Evolutionary conservation across 495 filamentous ascomycete species (phyloP).

Genomic region (Xylaria palmicola): DNA sequence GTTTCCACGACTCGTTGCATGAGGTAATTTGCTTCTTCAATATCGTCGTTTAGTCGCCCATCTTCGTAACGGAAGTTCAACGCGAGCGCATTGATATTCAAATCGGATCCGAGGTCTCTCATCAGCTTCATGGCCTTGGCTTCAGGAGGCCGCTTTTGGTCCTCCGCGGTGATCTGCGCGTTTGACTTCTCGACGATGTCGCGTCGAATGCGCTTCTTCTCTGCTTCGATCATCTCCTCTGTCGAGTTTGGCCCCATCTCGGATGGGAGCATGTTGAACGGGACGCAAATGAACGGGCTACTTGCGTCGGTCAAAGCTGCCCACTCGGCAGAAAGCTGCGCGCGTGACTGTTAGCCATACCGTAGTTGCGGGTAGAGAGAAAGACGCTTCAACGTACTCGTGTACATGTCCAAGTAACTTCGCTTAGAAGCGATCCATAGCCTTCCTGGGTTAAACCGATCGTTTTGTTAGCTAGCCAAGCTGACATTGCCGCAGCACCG

Average conservation of each 20-base stretch:
- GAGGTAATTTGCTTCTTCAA: slow-evolving; percentile 53
- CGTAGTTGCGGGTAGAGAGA: background rate
- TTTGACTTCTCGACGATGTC: slow-evolving; percentile 39
- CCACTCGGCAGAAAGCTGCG: slow-evolving; percentile 44
- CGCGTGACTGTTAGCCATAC: background rate
- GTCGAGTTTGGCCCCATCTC: slow-evolving; percentile 29
- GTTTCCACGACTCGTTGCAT: slow-evolving; percentile 42
- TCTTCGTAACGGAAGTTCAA: slow-evolving; percentile 42
- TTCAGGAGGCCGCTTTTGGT: slow-evolving; percentile 12
- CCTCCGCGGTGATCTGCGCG: slow-evolving; percentile 28
- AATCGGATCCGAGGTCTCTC: slow-evolving; percentile 41
- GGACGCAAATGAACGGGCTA: slow-evolving; percentile 39
- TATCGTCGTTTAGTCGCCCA: slow-evolving; percentile 41
- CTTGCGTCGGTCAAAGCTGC: slow-evolving; percentile 35
- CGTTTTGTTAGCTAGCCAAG: slow-evolving; percentile 40
- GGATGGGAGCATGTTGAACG: slow-evolving; percentile 43
- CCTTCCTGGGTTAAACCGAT: slow-evolving; percentile 39
- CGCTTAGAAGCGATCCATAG: slow-evolving; percentile 41
- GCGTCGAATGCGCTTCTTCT: slow-evolving; percentile 40
- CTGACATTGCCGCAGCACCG: slow-evolving; percentile 43
- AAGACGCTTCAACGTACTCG: slow-evolving; percentile 22
- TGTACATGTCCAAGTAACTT: slow-evolving; percentile 38
- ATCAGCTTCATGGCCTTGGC: slow-evolving; percentile 36
- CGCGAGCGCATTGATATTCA: slow-evolving; percentile 50
- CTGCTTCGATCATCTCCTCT: slow-evolving; percentile 27